Conservation (phyloP, 176 grass and related monocot genomes). For the Oryza longistaminata region DNA sequence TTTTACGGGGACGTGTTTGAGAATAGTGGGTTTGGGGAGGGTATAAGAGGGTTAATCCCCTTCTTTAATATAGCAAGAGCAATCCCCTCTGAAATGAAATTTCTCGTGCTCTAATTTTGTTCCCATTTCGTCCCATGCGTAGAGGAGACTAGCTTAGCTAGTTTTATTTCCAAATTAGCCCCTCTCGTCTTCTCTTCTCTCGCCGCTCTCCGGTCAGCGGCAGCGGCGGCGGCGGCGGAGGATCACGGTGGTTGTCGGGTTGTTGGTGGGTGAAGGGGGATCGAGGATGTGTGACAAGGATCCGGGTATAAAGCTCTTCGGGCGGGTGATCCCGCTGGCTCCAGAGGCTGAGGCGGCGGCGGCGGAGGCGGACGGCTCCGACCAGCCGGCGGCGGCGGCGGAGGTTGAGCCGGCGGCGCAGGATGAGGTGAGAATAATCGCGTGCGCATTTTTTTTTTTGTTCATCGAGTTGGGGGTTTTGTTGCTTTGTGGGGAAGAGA, state of each 20-base stretch:
- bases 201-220: slow-evolving; percentile 20
- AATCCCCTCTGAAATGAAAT: slow-evolving; percentile 11
- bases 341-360: slow-evolving; percentile 26
- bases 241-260: slow-evolving; percentile 7
- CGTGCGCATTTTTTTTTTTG: neutral
- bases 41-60: neutral
- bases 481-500: neutral
- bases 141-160: neutral
- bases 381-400: neutral
- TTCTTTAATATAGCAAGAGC: slow-evolving; percentile 9
- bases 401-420: neutral
- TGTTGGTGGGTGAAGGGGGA: neutral
- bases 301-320: slow-evolving; percentile 91
- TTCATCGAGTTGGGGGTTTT: neutral
- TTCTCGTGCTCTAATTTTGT: slow-evolving; percentile 13
- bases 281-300: slow-evolving; percentile 74
- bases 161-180: slow-evolving; percentile 23
- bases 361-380: neutral
- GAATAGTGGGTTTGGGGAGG: slow-evolving; percentile 4
- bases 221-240: neutral
- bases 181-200: slow-evolving; percentile 22
- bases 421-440: slow-evolving; percentile 46
- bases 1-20: neutral
- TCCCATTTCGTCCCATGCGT: slow-evolving; percentile 27
- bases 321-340: slow-evolving; percentile 62